Base-by-base conservation (phyloP, 345 rosid species). In the Bruguiera gymnorhiza region DNA sequence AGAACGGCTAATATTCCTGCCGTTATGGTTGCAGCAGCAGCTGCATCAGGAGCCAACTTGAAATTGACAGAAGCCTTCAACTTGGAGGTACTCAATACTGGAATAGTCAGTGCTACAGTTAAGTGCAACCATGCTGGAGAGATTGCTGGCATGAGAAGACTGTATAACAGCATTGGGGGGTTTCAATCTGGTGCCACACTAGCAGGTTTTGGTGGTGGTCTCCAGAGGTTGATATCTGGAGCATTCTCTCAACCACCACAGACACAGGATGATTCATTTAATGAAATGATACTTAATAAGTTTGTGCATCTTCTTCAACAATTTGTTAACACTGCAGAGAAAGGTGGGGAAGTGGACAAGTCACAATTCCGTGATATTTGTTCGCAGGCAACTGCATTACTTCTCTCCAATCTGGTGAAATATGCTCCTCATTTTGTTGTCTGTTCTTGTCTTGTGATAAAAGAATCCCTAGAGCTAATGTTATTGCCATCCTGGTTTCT, bases 21-120 rank as follows among this genome's bases (percentile, higher is more conserved):
- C 32, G 98, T 92, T 85, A 87, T 89, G 92, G 94, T 92, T 67
- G 98, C 99, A 32, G 99, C 99, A 67, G 99, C 96, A 63, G 98
- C 99, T 68, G 99, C 99, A 4, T 92, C 98, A 55, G 98, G 99
- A 61, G 98, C 93, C 71, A 89, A 87, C 85, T 73, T 96, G 81
- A 89, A 90, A 79, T 80, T 86, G 74, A 85, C 91, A 9, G 99
- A 87, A 73, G 87, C 89, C 60, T 87, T 92, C 80, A 95, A 92
- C 75, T 89, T 96, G 71, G 99, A 96, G 86, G 99, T 96, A 30
- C 98, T 96, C 54, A 87, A 91, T 72, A 92, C 98, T 73, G 91
- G 96, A 71, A 84, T 92, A 46, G 98, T 90, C 66, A 92, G 97
- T 83, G 99, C 99, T 77, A 95, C 99, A 24, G 94, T 83, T 26